These are phyloP conservation scores for Physcomitrium patens DNA, from an alignment of 225 moss, liverwort and hornwort genomes.

Conservation along the genomic window DNA sequence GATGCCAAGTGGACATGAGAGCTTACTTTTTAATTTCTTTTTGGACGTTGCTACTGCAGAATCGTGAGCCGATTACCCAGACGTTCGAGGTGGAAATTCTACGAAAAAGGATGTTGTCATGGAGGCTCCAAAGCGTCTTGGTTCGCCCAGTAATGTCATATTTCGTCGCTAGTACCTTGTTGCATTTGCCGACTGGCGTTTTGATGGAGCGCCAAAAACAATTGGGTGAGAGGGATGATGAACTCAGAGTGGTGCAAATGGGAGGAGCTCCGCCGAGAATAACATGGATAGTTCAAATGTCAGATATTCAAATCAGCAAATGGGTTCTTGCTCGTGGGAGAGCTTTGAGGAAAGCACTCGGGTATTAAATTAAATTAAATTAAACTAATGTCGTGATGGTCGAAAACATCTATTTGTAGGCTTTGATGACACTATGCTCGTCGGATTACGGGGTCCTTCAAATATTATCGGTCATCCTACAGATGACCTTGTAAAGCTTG, in stretches of 20 bases:
- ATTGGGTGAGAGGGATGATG: not conserved
- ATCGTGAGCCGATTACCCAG: not conserved
- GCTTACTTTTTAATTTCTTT: not conserved
- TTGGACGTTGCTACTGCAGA: not conserved
- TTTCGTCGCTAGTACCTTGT: not conserved
- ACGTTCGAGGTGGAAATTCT: not conserved
- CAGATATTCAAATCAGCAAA: conserved; percentile 86
- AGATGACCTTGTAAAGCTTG: conserved; percentile 63
- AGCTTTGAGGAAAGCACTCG: conserved; percentile 64
- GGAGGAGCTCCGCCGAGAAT: conserved; percentile 57
- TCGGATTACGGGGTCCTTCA: conserved; percentile 87
- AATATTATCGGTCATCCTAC: conserved; percentile 91
- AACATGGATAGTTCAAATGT: conserved; percentile 89
- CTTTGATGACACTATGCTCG: conserved; percentile 85
- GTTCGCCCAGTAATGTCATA: not conserved
- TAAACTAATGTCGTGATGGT: conserved; percentile 65
- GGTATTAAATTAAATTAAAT: too few relatives aligned
- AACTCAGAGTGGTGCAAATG: conserved; percentile 39
- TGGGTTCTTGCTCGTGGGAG: conserved; percentile 63
- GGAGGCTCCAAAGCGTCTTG: not conserved
- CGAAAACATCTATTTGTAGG: conserved; percentile 88
- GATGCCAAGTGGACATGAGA: too few relatives aligned
- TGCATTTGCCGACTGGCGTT: conserved; percentile 7
- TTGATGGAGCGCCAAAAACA: not conserved
- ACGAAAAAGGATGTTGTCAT: conserved; percentile 13